Base-by-base conservation (phyloP, 257 asterid genomes). In the Solanum phureja region DNA sequence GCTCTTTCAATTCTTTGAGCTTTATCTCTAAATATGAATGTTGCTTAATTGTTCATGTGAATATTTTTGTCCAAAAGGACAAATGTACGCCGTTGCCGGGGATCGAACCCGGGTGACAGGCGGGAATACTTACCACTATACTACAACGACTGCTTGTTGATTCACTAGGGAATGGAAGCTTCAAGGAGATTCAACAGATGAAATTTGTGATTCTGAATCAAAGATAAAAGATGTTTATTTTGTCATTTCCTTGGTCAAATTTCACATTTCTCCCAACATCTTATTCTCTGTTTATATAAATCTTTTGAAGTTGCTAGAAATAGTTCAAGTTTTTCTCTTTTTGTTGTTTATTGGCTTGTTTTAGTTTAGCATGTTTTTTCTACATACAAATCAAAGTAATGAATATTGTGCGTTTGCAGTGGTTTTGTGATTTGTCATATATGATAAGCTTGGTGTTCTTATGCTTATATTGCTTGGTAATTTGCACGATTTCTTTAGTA, bases 61-160 rank as follows among this genome's bases (percentile, higher is more conserved):
- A 42, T 40, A 42, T 42, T 42, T 42, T 42, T 10, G 44, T 8
- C 11, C 12, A 40, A 40, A 40, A 40, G 13, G 46, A 42, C 46
- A n/a, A 42, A 40, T 40, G 46, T 40, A 40, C 13, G 92, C 94
- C 90, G 92, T 77, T 90, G 93, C 93, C 93, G 94, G 91, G 91
- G 77, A 16, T 71, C 12, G 12, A 71, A 91, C 92, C 90, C 92
- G 89, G 92, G 33, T 31, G 3, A 2, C 33, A 2, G 2, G 93
- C 92, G 91, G 91, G 92, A 91, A 93, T 93, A 91, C 94, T 73
- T 3, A 76, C 37, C 60, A 76, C 84, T 40, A n/a, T 76, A 76
- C 83, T n/a, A 76, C 35, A 76, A 76, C 13, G 60, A 74, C 83
- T 75, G 33, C 6, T 23, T 52, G n/a, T 18, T 52, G 62, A 52